These are phyloP conservation scores for Russula ochroleuca DNA, from an alignment of 768 basidiomycete genomes.

Conservation along the genomic window DNA sequence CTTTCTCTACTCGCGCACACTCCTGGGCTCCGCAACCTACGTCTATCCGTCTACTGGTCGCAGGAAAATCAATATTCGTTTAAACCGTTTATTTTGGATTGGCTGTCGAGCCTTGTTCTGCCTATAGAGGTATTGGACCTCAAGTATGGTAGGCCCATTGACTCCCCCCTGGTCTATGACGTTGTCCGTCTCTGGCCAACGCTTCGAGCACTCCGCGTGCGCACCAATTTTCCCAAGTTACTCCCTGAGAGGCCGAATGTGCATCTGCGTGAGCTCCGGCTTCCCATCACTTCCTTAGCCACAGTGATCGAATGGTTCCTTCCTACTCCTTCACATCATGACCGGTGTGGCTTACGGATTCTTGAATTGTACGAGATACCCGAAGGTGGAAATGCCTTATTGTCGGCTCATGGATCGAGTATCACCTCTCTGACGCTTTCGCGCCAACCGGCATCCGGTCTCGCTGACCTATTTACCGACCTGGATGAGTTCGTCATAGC, in stretches of 20 bases:
- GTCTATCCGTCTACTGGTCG: slow-evolving; percentile 13
- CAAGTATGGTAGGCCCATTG: slow-evolving; percentile 2
- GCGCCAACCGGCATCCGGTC: slow-evolving; percentile 16
- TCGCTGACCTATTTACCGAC: slow-evolving; percentile 13
- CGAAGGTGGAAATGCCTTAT: not conserved
- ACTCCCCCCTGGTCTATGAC: slow-evolving; percentile 15
- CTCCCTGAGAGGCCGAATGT: not conserved
- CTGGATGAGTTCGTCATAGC: slow-evolving; percentile 18
- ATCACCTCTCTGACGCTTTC: slow-evolving; percentile 14
- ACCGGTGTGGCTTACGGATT: not conserved
- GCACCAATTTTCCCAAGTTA: not conserved
- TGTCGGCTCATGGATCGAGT: slow-evolving; percentile 6
- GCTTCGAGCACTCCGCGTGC: slow-evolving; percentile 19
- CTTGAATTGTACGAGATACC: slow-evolving; percentile 20
- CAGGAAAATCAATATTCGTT: slow-evolving; percentile 3
- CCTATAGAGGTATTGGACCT: slow-evolving; percentile 17
- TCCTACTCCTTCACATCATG: not conserved
- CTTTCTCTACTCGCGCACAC: slow-evolving; percentile 16
- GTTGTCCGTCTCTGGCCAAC: slow-evolving; percentile 14
- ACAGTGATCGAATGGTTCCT: slow-evolving; percentile 14
- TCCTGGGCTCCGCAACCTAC: slow-evolving; percentile 1
- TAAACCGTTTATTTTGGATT: slow-evolving; percentile 6
- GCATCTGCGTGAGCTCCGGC: slow-evolving; percentile 17
- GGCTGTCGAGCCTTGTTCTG: slow-evolving; percentile 15
- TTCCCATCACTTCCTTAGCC: slow-evolving; percentile 19